Evolutionary conservation across 345 rosid species (phyloP).

Genomic region (Citrus hindsii): DNA sequence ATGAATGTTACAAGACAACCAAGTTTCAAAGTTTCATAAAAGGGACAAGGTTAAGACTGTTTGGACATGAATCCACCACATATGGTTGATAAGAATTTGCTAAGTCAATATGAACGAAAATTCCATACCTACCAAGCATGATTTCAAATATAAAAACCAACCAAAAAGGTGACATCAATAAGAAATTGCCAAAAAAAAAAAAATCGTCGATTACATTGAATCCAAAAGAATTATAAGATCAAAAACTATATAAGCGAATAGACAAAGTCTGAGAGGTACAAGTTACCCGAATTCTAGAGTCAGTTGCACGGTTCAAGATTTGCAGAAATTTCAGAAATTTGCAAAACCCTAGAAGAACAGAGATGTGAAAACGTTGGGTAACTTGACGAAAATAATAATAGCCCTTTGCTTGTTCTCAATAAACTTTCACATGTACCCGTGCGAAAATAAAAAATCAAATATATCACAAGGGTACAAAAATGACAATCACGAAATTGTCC

Average conservation of each 20-base stretch:
- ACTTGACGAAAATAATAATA: not conserved
- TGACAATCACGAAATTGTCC: not conserved
- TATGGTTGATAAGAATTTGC: not conserved
- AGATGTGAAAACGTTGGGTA: not conserved
- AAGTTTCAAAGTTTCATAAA: not conserved
- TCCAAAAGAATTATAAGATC: not conserved
- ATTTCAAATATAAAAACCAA: not conserved
- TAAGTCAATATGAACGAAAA: too few species aligned
- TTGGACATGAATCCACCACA: not conserved
- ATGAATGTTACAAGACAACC: not conserved
- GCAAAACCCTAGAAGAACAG: constrained; percentile 24
- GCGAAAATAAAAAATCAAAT: too few species aligned
- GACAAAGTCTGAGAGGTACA: too few species aligned
- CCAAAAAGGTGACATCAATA: not conserved
- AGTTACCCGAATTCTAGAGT: constrained; percentile 80
- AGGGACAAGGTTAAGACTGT: not conserved
- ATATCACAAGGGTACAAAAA: too few species aligned
- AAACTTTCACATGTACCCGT: not conserved
- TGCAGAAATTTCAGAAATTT: constrained; percentile 3
- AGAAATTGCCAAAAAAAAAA: not conserved
- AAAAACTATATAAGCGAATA: not conserved
- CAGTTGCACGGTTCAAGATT: constrained; percentile 41
- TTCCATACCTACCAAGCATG: not conserved
- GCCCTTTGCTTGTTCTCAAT: not conserved
- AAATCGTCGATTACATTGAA: not conserved